These are phyloP conservation scores for Coriolopsis trogii DNA, from an alignment of 1,284 basidiomycete genomes.

Conservation along the genomic window DNA sequence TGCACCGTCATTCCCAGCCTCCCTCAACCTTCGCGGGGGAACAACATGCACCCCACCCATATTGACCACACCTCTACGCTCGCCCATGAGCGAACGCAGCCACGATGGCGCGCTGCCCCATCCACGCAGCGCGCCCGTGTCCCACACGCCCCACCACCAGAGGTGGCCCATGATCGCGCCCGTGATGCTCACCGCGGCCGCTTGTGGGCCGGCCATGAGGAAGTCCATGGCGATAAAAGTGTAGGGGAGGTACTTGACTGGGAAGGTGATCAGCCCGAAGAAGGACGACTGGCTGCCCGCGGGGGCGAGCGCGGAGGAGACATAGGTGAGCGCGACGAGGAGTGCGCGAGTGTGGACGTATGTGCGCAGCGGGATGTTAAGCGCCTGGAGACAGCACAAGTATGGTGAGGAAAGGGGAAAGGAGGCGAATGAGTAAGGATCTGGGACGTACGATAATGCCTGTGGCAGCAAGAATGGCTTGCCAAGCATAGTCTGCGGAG, in stretches of 20 bases:
- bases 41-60: conserved; percentile 35
- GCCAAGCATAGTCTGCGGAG: conserved; percentile 77
- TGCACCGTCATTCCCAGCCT: conserved; percentile 29
- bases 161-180: conserved; percentile 78
- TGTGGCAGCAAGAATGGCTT: conserved; percentile 58
- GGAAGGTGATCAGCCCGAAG: conserved; percentile 74
- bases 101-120: conserved; percentile 42
- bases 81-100: conserved; percentile 39
- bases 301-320: conserved; percentile 69
- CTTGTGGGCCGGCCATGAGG: conserved; percentile 61
- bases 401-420: background rate
- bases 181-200: conserved; percentile 60
- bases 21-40: conserved; percentile 31
- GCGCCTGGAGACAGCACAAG: conserved; percentile 34
- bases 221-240: conserved; percentile 75
- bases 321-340: conserved; percentile 68
- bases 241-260: conserved; percentile 76
- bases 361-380: conserved; percentile 68
- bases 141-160: conserved; percentile 78
- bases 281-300: conserved; percentile 67
- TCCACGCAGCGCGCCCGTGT: conserved; percentile 23
- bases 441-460: conserved; percentile 38
- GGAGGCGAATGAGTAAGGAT: background rate
- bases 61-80: conserved; percentile 24
- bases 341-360: conserved; percentile 68